Percentiles rank a stretch among this genome's conserved stretches.
Conservation (phyloP, 176 grass and related monocot species). For the Canna indica region DNA sequence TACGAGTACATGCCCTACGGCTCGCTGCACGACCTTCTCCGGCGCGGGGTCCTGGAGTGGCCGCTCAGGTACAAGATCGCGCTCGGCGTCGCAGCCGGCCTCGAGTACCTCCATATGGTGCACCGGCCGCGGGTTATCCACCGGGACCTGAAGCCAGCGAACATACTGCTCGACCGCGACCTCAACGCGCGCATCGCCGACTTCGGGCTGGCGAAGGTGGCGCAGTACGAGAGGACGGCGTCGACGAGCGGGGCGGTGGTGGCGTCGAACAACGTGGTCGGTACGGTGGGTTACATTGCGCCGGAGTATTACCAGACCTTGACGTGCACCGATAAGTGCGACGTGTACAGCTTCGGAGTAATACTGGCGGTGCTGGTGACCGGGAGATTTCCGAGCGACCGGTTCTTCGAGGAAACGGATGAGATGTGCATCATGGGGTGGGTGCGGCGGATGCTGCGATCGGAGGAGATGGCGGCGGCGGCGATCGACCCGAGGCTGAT, state of each 20-base stretch:
- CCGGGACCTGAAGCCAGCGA: conserved; percentile 74
- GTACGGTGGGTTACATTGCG: conserved; percentile 77
- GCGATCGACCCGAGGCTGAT: conserved; percentile 44
- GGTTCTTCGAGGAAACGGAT: conserved; percentile 53
- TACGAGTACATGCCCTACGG: conserved; percentile 94
- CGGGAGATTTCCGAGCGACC: conserved; percentile 59
- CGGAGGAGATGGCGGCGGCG: background rate
- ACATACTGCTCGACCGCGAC: conserved; percentile 78
- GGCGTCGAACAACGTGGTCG: conserved; percentile 43
- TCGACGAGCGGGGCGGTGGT: conserved; percentile 15
- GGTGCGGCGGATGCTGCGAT: conserved; percentile 38
- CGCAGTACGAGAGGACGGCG: conserved; percentile 32
- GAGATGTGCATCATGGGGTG: conserved; percentile 55
- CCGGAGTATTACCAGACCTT: conserved; percentile 75
- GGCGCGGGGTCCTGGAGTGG: conserved; percentile 30
- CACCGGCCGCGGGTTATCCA: conserved; percentile 76
- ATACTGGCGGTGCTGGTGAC: conserved; percentile 67
- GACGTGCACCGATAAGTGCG: conserved; percentile 71
- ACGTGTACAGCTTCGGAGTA: conserved; percentile 89
- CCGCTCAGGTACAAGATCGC: conserved; percentile 44
- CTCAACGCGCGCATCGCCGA: conserved; percentile 73
- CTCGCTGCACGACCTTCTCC: conserved; percentile 48
- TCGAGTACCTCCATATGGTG: conserved; percentile 68
- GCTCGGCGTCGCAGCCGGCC: conserved; percentile 48
- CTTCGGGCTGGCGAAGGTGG: conserved; percentile 70